Base-by-base conservation (phyloP, 2,329 filamentous ascomycete genomes). In the Aspergillus pseudoglaucus region DNA sequence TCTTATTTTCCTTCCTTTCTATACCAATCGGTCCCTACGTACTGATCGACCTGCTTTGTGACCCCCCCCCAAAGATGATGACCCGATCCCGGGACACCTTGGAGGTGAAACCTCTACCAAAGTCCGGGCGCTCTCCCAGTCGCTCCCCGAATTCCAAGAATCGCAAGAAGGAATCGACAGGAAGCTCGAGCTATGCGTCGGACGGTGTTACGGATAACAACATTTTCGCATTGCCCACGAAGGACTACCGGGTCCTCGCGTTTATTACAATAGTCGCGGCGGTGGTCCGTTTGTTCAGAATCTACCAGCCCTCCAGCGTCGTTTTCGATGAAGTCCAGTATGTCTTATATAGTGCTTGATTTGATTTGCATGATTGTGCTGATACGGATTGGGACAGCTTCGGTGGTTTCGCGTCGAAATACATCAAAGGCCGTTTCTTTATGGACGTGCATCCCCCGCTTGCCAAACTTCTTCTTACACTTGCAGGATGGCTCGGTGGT, bases 301-400 rank as follows among this genome's bases (percentile, higher is more conserved):
- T 98, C 73, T 96, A 94, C 69, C 89, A 96, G 69, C 93, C 93
- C 48, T 86, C 83, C 63, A 96, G 90, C 62, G 93, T 98, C 52
- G 93, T 98, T 58, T 98, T 98, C 68, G 93, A 98, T 70, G 93
- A 98, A 76, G 93, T 98, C 69, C 93, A 98, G 90, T 95, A 82
- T 68, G 89, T 83, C 48, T 47, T 15, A 27, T 46, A 17, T 38
- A 12, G 14, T 12, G 4, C 20, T 38, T 44, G 18, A 37, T 44
- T 5, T 22, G 12, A 22, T 46, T 10, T 39, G 18, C 9, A 37
- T 20, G 15, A 39, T 18, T 22, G 37, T n/a, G 27, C 42, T 52
- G 43, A 53, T 47, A 15, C 6, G 14, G 10, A 12, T 42, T 5
- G 48, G 43, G 54, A 56, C 63, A 95, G 90, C 73, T 98, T 98